Base-by-base conservation (phyloP, 768 basidiomycete species). In the Suillus tomentosus region DNA sequence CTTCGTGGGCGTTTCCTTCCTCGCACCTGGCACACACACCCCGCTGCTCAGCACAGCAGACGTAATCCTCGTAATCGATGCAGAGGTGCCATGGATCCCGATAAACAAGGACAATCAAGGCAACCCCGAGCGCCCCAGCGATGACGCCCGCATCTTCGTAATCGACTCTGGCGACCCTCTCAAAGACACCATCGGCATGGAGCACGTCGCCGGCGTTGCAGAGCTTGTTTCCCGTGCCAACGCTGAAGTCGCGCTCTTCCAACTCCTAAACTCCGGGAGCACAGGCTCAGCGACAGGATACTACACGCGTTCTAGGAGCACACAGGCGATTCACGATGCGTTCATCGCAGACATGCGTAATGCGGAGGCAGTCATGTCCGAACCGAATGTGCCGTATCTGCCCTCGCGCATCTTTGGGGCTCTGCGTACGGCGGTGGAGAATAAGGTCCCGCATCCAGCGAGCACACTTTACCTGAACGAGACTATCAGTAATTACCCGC, bases 11-110 rank as follows among this genome's bases (percentile, higher is more conserved):
- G 65, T 81, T 19, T 82, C 85, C 3, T 88, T 79, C 74, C 79
- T 85, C 62, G 74, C 70, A 0, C 75, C 79, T 2, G 79, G 73
- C 31, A 78, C 79, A 0, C 84, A 85, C 54, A 81, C 83, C 34
- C 70, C 73, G 2, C 78, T 81, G 58, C 80, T 91, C 22, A 75
- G 77, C 39, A 73, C 74, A 27, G 87, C 88, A 0, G 90, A 92
- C 66, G 81, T 85, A 4, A 80, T 92, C 19, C 74, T 92, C 11
- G 76, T 90, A 19, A 64, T 92, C n/a, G 89, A 91, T 63, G 80
- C 79, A 9, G 87, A 88, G 65, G 75, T 89, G 0, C 87, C 89
- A 0, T 91, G 89, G 87, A 84, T 88, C 34, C 81, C 85, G 1
- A 76, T 70, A 53, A 78, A 82, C 61, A 80, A 81, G 40, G 76